Percentiles rank a stretch among this genome's conserved stretches.
phyloP scores from a whole-genome alignment of 139 green algal species.

The Desmodesmus armatus region DNA sequence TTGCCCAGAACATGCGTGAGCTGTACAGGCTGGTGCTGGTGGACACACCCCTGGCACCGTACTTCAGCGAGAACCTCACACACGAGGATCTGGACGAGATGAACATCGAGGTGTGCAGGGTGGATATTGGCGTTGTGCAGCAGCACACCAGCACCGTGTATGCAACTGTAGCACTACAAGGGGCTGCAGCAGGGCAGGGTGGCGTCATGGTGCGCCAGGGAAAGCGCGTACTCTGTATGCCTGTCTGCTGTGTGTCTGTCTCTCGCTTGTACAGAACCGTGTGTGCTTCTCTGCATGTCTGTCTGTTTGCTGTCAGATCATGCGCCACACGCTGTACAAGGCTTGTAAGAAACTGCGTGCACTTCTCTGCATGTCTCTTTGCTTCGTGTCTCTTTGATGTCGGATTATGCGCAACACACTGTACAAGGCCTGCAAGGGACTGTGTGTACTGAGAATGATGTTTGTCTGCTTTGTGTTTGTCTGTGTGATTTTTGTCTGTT shows the following conservation, averaged over 20 bases:
- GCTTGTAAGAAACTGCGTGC: no score
- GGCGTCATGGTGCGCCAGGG: no score
- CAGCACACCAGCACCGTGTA: background rate
- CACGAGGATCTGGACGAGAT: slow-evolving; percentile 98
- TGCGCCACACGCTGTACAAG: slow-evolving; percentile 98
- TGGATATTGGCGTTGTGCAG: background rate
- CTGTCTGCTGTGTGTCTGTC: no score
- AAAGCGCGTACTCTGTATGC: no score
- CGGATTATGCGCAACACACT: slow-evolving; percentile 96
- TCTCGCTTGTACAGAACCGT: slow-evolving; percentile 95
- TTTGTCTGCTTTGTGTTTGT: background rate
- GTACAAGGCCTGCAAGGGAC: slow-evolving; percentile 99
- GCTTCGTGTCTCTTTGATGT: background rate
- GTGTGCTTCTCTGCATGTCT: background rate
- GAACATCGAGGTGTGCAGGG: slow-evolving; percentile 90
- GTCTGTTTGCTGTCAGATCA: slow-evolving; percentile 67
- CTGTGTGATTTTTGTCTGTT: no score
- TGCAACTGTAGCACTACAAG: background rate
- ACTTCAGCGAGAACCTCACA: slow-evolving; percentile 91
- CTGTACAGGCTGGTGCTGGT: slow-evolving; percentile 97
- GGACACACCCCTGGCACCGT: slow-evolving; percentile 96
- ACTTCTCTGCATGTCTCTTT: no score
- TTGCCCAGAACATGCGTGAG: slow-evolving; percentile 97
- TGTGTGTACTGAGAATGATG: no score
- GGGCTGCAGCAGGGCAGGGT: no score